These are phyloP conservation scores for Salix purpurea DNA, from an alignment of 345 rosid genomes.

Conservation along the genomic window DNA sequence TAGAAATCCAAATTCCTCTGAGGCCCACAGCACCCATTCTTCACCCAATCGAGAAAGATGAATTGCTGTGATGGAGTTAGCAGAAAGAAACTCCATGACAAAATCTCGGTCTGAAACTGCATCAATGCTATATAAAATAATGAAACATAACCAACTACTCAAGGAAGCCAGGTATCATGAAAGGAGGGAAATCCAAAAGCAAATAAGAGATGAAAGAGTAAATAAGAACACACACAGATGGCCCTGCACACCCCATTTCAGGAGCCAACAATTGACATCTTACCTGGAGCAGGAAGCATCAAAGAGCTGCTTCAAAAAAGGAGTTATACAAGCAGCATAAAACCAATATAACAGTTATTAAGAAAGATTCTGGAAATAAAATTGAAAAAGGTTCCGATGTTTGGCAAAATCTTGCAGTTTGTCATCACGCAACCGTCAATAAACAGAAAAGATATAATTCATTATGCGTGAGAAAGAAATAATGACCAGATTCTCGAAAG, in stretches of 20 bases:
- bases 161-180: background rate
- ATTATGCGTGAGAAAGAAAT: background rate
- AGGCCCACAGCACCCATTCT: constrained; percentile 98
- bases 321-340: background rate
- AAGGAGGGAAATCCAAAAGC: background rate
- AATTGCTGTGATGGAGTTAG: constrained; percentile 68
- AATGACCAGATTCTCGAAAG: background rate
- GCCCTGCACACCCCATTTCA: background rate
- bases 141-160: constrained; percentile 10
- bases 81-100: constrained; percentile 70
- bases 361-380: background rate
- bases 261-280: background rate
- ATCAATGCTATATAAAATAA: constrained; percentile 57
- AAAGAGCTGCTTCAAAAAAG: background rate
- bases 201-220: background rate
- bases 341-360: too few relatives aligned
- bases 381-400: background rate
- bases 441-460: background rate
- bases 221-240: background rate
- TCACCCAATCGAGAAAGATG: constrained; percentile 96
- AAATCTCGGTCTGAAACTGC: constrained; percentile 96
- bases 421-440: background rate
- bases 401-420: background rate
- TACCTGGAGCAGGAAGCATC: background rate
- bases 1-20: constrained; percentile 91